phyloP scores from a whole-genome alignment of 169 alveolate genomes.

The Eimeria falciformis region DNA sequence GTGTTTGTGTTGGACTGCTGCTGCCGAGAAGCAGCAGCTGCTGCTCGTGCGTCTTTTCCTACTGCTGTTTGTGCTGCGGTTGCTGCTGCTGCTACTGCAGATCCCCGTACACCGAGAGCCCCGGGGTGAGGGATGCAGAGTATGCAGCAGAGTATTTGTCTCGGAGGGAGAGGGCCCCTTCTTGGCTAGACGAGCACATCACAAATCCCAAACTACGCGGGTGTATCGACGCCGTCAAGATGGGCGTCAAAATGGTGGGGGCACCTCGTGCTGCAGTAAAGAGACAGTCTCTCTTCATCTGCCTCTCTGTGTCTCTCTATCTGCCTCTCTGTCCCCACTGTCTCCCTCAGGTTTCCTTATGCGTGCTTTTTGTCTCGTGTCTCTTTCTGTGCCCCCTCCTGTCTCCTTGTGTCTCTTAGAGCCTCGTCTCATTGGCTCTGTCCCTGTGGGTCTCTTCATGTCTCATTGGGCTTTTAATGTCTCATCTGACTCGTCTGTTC shows the following conservation, averaged over 20 bases:
- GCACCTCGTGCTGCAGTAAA: too few relatives aligned
- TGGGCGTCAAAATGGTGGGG: conserved; percentile 92
- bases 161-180: background rate
- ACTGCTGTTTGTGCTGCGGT: background rate
- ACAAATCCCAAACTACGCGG: conserved; percentile 87
- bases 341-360: background rate
- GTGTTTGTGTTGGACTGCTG: background rate
- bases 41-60: background rate
- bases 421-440: background rate
- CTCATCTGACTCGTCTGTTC: background rate
- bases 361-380: background rate
- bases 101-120: conserved; percentile 65
- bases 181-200: conserved; percentile 65
- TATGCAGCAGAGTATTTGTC: conserved; percentile 5
- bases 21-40: background rate
- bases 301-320: too few relatives aligned
- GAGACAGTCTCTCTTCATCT: background rate
- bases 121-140: conserved; percentile 38
- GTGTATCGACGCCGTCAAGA: conserved; percentile 91
- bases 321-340: background rate
- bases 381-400: background rate
- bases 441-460: background rate
- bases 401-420: background rate
- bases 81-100: conserved; percentile 44
- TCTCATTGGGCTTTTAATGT: background rate